Evolutionary conservation across 2,329 filamentous ascomycete species (phyloP), one percentile per base, ranked within the genome.

Genomic region (Apiospora kogelbergensis): DNA sequence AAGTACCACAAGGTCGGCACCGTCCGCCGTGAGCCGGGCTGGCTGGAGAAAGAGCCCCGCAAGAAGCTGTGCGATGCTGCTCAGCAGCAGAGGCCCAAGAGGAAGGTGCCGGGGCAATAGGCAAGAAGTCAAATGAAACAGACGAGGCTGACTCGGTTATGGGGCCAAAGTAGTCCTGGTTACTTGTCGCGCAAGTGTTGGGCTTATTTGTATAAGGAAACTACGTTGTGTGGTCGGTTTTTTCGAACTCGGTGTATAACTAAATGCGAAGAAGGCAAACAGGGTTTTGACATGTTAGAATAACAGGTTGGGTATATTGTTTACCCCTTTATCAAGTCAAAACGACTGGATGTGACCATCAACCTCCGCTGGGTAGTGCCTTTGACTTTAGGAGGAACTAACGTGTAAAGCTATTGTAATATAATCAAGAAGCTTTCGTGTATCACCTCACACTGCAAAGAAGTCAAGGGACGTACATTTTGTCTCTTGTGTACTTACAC

Each of bases 1-100:
- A 94, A 93, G 82, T 98, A 98, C 81, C 88, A 89, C 71, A 88
- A 89, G 80, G 92, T 97, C 5, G 96, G 96, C 3, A 88, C 86
- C 78, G 88, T 98, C 17, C 85, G 89, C 78, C 84, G 89, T 70
- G 85, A 88, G 69, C 84, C 82, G 30, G 84, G 80, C 26, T 91
- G 90, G 83, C 84, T 90, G 77, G 85, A 91, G 76, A 88, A 87
- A 74, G 82, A 85, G 81, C 88, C 88, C 6, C 83, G 83, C 76
- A 87, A 87, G 77, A 82, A 85, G 78, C 81, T 97, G 74, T 98
- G 95, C 81, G 88, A 89, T 74, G 80, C 84, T 73, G 95, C 94
- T 53, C 84, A 88, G 77, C 89, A 91, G 73, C 80, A 81, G 1
- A 80, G 89, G 72, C 81, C 81, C 67, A 84, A 81, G 78, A 84